Base-by-base conservation (phyloP, 441 rosid genomes). In the Adansonia madagascariensis region DNA sequence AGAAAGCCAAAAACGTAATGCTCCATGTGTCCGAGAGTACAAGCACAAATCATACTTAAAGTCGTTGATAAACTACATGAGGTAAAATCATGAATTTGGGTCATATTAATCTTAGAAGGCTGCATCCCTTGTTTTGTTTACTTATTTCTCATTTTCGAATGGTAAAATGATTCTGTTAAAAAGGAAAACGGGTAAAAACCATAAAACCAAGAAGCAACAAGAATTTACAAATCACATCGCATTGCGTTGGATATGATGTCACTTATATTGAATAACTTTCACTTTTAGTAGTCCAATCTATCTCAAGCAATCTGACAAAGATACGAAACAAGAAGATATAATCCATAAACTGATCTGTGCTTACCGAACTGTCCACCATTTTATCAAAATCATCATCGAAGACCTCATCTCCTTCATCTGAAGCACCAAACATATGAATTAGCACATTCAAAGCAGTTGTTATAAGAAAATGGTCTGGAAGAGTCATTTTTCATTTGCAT, bases 311-410 rank as follows among this genome's bases (percentile, higher is more conserved):
- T 18, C 63, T 7, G 46, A 57, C 1, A 61, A 56, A 56, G 57
- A 49, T 4, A 43, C 20, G 55, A 59, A 56, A 35, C 44, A 59
- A 77, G 27, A 44, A 60, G 59, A 68, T 27, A 22, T 4, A 50
- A 20, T 15, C 20, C 60, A 15, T 50, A 27, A 50, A 27, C 10
- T 0, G 41, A 53, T 18, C 53, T 35, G 56, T 78, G 65, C 88
- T 77, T 83, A 88, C 93, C 65, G 83, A 90, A 71, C 76, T 81
- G 77, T 80, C 86, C 60, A 61, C 82, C 80, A 87, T 84, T 80
- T 85, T 86, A 82, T 86, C 90, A 31, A 88, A 85, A 78, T 84
- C 90, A 81, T 86, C 87, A 71, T 85, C 85, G 6, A 86, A 81
- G 76, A 55, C 68, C 12, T 47, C 87, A 70, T 84, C 88, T 67